These are phyloP conservation scores for Fusarium pininemorale DNA, from an alignment of 2,329 filamentous ascomycete genomes.

Conservation along the genomic window DNA sequence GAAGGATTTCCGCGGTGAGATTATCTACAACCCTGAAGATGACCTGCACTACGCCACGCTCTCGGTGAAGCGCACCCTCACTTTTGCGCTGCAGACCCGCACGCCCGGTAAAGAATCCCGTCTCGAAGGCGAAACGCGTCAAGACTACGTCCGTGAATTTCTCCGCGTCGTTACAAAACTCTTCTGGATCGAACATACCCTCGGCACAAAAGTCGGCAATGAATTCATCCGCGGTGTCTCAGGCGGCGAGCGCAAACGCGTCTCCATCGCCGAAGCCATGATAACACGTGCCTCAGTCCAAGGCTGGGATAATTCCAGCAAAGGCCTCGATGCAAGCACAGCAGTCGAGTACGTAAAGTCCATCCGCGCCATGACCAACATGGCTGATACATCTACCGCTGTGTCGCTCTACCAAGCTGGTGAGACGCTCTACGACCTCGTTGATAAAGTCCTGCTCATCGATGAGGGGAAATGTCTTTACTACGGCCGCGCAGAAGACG, in stretches of 20 bases:
- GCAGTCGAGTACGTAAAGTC: slow-evolving; percentile 76
- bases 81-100: slow-evolving; percentile 72
- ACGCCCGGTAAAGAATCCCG: slow-evolving; percentile 62
- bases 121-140: slow-evolving; percentile 67
- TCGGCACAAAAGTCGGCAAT: slow-evolving; percentile 75
- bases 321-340: slow-evolving; percentile 76
- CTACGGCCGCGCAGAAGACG: slow-evolving; percentile 71
- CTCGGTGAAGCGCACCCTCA: slow-evolving; percentile 71
- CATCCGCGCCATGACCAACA: slow-evolving; percentile 70
- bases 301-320: slow-evolving; percentile 79
- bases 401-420: slow-evolving; percentile 78
- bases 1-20: slow-evolving; percentile 66
- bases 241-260: slow-evolving; percentile 76
- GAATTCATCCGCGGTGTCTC: slow-evolving; percentile 71
- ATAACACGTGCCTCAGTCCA: slow-evolving; percentile 69
- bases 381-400: slow-evolving; percentile 75
- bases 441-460: slow-evolving; percentile 82
- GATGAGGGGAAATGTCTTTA: slow-evolving; percentile 77
- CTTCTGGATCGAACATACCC: slow-evolving; percentile 76
- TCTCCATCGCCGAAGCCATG: slow-evolving; percentile 76
- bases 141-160: slow-evolving; percentile 63
- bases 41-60: slow-evolving; percentile 76
- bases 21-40: slow-evolving; percentile 74
- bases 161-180: slow-evolving; percentile 72
- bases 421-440: slow-evolving; percentile 71